Base-by-base conservation (phyloP, 345 rosid genomes). In the Salix brachista region DNA sequence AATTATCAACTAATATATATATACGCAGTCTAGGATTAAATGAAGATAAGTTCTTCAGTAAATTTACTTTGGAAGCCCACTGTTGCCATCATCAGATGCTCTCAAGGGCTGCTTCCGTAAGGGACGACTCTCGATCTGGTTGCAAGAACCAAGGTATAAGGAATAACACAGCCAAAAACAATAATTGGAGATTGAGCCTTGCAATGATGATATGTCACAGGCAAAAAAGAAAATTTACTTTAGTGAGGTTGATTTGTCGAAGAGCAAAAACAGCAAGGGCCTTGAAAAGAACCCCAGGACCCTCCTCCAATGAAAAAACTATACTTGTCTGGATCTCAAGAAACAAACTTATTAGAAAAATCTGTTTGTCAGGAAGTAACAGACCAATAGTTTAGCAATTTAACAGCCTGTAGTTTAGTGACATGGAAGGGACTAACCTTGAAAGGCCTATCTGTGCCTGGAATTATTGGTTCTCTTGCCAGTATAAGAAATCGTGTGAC, bases 241-340 rank as follows among this genome's bases (percentile, higher is more conserved):
- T 94, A 21, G 92, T 90, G 76, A 96, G 97, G 85, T 96, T 96
- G 77, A 96, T 89, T 80, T 91, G 85, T 79, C 98, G 85, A 39
- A 91, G 86, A 70, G 99, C 94, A 89, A 96, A 96, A 73, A 94
- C 98, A 72, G 98, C 97, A 82, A 96, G 98, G 73, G 98, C 98
- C 87, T 96, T 96, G 87, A 96, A 96, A 81, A 96, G 98, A 67
- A 90, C 84, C 64, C 99, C 99, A 50, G 99, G 97, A 70, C 99
- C 99, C 83, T 92, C 94, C 88, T 93, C 99, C 73, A 93, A 86
- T 9, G 99, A 91, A 86, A 96, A 96, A 44, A 94, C 99, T 79
- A 92, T 91, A 81, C 97, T 94, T 32, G 98, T 92, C 98, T 94
- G 85, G 65, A 84, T 71, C 70, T 62, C 64, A 83, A 76, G 56